Evolutionary conservation across 192 early-diverging fungal species (phyloP).

Genomic region (Podila epigama): DNA sequence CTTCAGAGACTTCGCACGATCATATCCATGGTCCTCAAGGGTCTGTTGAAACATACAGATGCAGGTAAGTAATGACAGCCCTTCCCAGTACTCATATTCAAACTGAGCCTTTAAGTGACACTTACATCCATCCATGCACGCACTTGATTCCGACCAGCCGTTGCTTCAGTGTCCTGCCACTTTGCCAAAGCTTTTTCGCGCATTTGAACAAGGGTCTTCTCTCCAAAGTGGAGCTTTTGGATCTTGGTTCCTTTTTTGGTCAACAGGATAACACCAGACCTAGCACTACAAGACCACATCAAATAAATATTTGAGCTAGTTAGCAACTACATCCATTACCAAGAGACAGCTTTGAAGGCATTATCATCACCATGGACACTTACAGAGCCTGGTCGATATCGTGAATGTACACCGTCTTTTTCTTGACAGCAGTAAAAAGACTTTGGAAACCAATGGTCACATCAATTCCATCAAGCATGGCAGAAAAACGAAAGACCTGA

Average conservation of each 20-base stretch:
- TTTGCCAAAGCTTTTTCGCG: conserved; percentile 32
- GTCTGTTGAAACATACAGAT: conserved; percentile 16
- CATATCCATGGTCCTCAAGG: conserved; percentile 19
- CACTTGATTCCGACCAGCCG: conserved; percentile 13
- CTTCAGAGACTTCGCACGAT: conserved; percentile 11
- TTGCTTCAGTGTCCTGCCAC: conserved; percentile 23
- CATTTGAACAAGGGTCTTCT: conserved; percentile 20
- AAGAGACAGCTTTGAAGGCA: conserved; percentile 4
- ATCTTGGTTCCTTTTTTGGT: conserved; percentile 13
- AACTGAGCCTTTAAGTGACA: conserved; percentile 11
- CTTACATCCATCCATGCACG: conserved; percentile 35
- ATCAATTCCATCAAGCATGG: conserved; percentile 7
- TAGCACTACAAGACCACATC: conserved; percentile 18
- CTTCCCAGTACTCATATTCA: conserved; percentile 12
- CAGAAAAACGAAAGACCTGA: conserved; percentile 8
- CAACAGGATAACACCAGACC: conserved; percentile 29
- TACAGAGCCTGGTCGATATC: conserved; percentile 31
- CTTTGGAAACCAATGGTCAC: conserved; percentile 12
- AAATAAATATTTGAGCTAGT: conserved; percentile 20
- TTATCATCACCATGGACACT: conserved; percentile 12
- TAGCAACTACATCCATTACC: conserved; percentile 14
- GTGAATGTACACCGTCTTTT: conserved; percentile 11
- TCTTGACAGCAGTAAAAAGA: conserved; percentile 14
- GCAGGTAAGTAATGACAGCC: conserved; percentile 5
- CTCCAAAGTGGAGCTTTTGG: conserved; percentile 30